Percentiles rank a stretch among this genome's conserved stretches.
Conservation (phyloP, 768 basidiomycete species). For the Trametes sanguinea region DNA sequence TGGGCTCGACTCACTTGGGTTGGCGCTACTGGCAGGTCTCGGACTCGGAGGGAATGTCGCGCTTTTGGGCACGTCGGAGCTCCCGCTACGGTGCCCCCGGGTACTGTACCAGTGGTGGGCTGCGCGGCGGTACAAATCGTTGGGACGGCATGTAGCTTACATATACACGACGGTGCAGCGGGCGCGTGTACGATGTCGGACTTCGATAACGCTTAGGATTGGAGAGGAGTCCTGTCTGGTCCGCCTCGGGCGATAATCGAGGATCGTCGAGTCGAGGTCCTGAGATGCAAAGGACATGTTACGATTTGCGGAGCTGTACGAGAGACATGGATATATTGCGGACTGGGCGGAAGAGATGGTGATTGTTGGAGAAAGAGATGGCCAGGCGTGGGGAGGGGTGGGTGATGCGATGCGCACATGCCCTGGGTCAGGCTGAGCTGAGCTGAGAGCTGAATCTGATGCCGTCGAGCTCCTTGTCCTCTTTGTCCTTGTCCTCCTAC, state of each 20-base stretch:
- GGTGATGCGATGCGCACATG: neutral
- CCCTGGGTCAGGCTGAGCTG: neutral
- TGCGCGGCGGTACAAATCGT: neutral
- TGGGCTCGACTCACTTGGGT: neutral
- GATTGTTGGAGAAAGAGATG: conserved; percentile 3
- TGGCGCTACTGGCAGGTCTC: neutral
- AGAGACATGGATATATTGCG: too few species aligned
- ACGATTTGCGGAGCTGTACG: too few species aligned
- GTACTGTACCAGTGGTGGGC: neutral
- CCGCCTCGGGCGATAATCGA: neutral
- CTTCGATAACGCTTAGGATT: conserved; percentile 22
- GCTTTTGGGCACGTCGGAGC: conserved; percentile 10
- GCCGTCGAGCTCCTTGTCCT: conserved; percentile 7
- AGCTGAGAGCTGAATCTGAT: neutral
- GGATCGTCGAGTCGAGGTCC: neutral
- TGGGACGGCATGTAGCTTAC: neutral
- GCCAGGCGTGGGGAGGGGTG: neutral
- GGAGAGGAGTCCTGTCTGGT: conserved; percentile 2
- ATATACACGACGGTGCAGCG: neutral
- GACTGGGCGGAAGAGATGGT: neutral
- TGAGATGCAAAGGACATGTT: too few species aligned
- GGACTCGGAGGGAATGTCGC: neutral
- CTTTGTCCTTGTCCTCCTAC: conserved; percentile 11
- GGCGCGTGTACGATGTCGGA: conserved; percentile 12
- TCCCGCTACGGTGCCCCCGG: neutral